Evolutionary conservation across 1,284 basidiomycete genomes (phyloP).

Genomic region (Golubevia pallescens): DNA sequence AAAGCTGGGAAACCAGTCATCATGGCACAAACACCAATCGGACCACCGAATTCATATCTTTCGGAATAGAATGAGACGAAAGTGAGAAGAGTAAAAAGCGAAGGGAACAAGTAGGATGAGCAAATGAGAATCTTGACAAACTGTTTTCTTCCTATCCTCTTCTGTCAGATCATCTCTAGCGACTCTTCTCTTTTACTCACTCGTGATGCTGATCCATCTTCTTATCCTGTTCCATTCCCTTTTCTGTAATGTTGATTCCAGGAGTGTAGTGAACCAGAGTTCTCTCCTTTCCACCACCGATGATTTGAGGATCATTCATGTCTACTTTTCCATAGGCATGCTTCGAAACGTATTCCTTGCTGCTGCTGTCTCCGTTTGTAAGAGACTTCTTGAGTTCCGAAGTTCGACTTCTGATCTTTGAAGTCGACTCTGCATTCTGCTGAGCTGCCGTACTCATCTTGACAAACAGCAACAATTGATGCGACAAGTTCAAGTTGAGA

Average conservation of each 20-base stretch:
- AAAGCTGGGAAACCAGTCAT: slow-evolving; percentile 90
- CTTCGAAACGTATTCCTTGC: slow-evolving; percentile 5
- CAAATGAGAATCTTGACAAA: no score
- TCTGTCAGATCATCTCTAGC: neutral
- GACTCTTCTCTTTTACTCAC: slow-evolving; percentile 15
- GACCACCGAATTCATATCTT: slow-evolving; percentile 97
- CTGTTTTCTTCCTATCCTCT: neutral
- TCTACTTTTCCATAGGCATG: slow-evolving; percentile 51
- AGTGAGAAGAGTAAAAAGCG: no score
- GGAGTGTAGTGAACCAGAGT: slow-evolving; percentile 47
- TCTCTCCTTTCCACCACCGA: slow-evolving; percentile 49
- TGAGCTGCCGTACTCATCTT: neutral
- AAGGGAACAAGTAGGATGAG: no score
- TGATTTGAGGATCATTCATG: slow-evolving; percentile 55
- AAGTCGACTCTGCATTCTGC: neutral
- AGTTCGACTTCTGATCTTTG: neutral
- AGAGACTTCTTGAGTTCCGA: neutral
- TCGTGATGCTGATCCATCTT: slow-evolving; percentile 55
- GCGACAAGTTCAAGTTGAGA: no score
- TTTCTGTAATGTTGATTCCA: slow-evolving; percentile 59
- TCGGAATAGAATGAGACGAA: no score
- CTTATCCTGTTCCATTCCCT: slow-evolving; percentile 54
- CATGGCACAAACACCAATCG: slow-evolving; percentile 86
- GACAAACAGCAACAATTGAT: no score
- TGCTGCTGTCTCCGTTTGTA: neutral